Conservation (phyloP, 2,329 filamentous ascomycete genomes). For the Fusarium sp. region DNA sequence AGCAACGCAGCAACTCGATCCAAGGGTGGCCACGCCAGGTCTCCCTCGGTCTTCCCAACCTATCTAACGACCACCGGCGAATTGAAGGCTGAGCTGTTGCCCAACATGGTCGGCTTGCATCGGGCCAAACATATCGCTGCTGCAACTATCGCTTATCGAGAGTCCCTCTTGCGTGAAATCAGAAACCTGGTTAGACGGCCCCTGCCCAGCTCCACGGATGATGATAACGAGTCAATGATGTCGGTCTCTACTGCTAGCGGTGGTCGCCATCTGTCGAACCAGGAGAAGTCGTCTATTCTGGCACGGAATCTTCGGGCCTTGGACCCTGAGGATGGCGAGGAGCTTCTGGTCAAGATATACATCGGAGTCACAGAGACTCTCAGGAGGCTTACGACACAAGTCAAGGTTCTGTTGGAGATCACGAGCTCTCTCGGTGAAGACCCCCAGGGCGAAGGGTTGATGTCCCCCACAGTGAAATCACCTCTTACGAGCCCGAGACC, state of each 20-base stretch:
- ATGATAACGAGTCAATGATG: slow-evolving; percentile 91
- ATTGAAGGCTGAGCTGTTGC: slow-evolving; percentile 76
- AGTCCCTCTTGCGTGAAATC: slow-evolving; percentile 86
- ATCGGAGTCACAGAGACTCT: slow-evolving; percentile 88
- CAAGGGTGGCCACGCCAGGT: slow-evolving; percentile 73
- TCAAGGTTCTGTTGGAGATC: slow-evolving; percentile 94
- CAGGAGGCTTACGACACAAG: slow-evolving; percentile 85
- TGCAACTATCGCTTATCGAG: slow-evolving; percentile 86
- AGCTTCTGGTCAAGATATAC: slow-evolving; percentile 84
- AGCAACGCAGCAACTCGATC: slow-evolving; percentile 79
- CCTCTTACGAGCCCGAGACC: slow-evolving; percentile 63
- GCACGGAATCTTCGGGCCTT: slow-evolving; percentile 88
- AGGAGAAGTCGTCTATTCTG: slow-evolving; percentile 89
- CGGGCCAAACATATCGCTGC: slow-evolving; percentile 82
- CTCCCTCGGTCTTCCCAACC: slow-evolving; percentile 76
- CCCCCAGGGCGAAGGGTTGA: slow-evolving; percentile 53
- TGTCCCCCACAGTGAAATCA: slow-evolving; percentile 62
- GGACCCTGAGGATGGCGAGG: slow-evolving; percentile 85
- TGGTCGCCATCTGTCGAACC: slow-evolving; percentile 76
- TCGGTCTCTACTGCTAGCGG: slow-evolving; percentile 81
- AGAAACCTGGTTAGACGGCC: slow-evolving; percentile 85
- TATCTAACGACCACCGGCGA: slow-evolving; percentile 80
- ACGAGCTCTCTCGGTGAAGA: slow-evolving; percentile 76
- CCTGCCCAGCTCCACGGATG: slow-evolving; percentile 91
- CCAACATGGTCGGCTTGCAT: slow-evolving; percentile 81